These are phyloP conservation scores for Westerdykella aurantiaca DNA, from an alignment of 2,329 filamentous ascomycete species.

Conservation along the genomic window DNA sequence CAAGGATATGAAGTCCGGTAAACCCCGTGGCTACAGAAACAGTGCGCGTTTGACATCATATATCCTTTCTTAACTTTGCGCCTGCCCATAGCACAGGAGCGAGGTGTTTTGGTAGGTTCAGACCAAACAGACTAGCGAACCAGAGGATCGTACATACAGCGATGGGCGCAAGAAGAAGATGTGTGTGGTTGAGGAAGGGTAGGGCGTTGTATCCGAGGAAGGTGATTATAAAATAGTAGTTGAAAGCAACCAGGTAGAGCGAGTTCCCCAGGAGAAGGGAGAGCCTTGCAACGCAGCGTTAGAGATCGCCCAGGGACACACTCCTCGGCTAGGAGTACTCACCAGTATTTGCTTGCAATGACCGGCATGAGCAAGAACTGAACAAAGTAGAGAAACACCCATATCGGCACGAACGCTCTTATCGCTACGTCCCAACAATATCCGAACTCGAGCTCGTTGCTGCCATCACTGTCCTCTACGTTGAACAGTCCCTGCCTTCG, in stretches of 20 bases:
- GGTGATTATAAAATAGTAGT: slow-evolving; percentile 63
- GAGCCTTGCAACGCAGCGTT: slow-evolving; percentile 31
- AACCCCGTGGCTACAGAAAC: too few relatives aligned
- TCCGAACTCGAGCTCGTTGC: slow-evolving; percentile 60
- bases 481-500: slow-evolving; percentile 54
- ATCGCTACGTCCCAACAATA: slow-evolving; percentile 68
- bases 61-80: slow-evolving; percentile 40
- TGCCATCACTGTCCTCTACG: slow-evolving; percentile 47
- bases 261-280: slow-evolving; percentile 59
- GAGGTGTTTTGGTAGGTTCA: slow-evolving; percentile 47
- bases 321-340: slow-evolving; percentile 8
- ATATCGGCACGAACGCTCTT: slow-evolving; percentile 61
- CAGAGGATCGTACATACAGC: slow-evolving; percentile 56
- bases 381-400: slow-evolving; percentile 60
- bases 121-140: slow-evolving; percentile 48
- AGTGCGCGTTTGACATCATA: slow-evolving; percentile 11
- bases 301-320: not conserved
- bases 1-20: too few relatives aligned
- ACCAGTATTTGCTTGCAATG: slow-evolving; percentile 50
- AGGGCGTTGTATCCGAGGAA: slow-evolving; percentile 65
- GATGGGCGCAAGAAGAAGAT: slow-evolving; percentile 58
- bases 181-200: slow-evolving; percentile 62
- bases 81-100: slow-evolving; percentile 49
- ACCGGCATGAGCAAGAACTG: slow-evolving; percentile 63
- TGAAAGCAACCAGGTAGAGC: slow-evolving; percentile 59